A percentile compares a stretch with the other conserved stretches of the same genome.
Conservation (phyloP, 495 filamentous ascomycete genomes). For the Aspergillus haitiensis region DNA sequence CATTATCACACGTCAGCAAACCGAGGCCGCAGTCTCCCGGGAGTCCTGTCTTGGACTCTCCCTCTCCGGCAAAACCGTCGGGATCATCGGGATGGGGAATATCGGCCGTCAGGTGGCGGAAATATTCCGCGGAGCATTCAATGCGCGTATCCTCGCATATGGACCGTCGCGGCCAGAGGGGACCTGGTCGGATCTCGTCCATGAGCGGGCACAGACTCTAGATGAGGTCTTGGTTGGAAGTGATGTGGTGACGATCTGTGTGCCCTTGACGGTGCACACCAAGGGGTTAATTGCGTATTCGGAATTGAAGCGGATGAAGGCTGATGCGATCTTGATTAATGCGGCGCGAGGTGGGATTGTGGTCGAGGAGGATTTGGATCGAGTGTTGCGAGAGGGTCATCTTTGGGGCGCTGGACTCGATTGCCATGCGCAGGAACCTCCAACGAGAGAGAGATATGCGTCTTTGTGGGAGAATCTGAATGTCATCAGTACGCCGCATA, state of each 20-base stretch:
- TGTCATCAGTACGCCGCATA: slow-evolving; percentile 35
- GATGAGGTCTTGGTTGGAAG: slow-evolving; percentile 33
- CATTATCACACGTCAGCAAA: slow-evolving; percentile 33
- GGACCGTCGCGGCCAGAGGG: slow-evolving; percentile 32
- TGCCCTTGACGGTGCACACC: slow-evolving; percentile 42
- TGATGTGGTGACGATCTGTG: slow-evolving; percentile 40
- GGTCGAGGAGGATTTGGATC: slow-evolving; percentile 51
- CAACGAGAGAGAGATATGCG: slow-evolving; percentile 28
- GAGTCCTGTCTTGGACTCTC: slow-evolving; percentile 35
- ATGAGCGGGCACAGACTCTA: slow-evolving; percentile 27
- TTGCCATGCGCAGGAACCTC: slow-evolving; percentile 34
- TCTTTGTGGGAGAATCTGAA: slow-evolving; percentile 31
- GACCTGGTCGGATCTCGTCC: slow-evolving; percentile 34
- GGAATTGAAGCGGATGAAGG: slow-evolving; percentile 51
- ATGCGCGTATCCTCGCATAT: slow-evolving; percentile 34
- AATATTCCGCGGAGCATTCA: slow-evolving; percentile 38
- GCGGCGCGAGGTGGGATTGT: slow-evolving; percentile 60
- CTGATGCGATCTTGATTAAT: slow-evolving; percentile 55
- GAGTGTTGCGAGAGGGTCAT: slow-evolving; percentile 44
- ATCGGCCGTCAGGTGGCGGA: slow-evolving; percentile 37
- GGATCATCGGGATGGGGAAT: slow-evolving; percentile 45
- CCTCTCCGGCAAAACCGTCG: slow-evolving; percentile 34
- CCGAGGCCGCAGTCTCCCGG: slow-evolving; percentile 28
- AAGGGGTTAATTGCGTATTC: slow-evolving; percentile 45
- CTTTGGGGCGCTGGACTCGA: slow-evolving; percentile 52